Evolutionary conservation across 345 rosid genomes (phyloP), one percentile per base, ranked within the genome.

Genomic region (Lagerstroemia speciosa): DNA sequence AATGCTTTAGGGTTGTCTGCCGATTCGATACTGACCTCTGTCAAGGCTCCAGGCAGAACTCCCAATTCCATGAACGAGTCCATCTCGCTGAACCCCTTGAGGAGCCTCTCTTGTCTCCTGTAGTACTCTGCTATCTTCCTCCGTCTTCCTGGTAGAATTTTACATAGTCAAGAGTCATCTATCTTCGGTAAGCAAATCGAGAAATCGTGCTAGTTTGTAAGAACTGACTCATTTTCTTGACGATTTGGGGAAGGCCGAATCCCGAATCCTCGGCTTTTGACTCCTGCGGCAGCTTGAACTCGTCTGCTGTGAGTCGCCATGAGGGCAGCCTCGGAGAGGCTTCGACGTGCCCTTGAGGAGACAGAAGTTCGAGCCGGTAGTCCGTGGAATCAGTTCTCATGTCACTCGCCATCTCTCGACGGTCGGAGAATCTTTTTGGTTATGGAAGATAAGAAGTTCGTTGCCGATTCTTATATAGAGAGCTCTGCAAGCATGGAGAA

Each of bases 71-170:
- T 74, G 67, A 91, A 79, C 34, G 89, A 71, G 64, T 89, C 86
- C 97, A 91, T 87, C 74, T 87, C 97, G 78, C 79, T 80, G 72
- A 79, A 91, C 40, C 90, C 90, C 64, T 80, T 83, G 8, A 87
- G 90, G n/a, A 91, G 96, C 75, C 79, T 84, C 70, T 85, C 95
- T 78, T 91, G 97, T 77, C 82, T 82, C 80, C 84, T 76, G 86
- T 91, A 91, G 67, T 91, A 91, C 72, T 87, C 89, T 14, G 88
- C 85, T 19, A 91, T 82, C 84, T 77, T 83, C 41, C 86, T 75
- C 64, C 84, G 82, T 72, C 83, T 91, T 70, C 75, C 97, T 89
- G 62, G 3, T 58, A 26, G 33, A 58, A 29, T 6, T 27, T n/a
- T 26, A 58, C 62, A 58, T 1, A 48, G 1, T 5, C 6, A 8